A percentile compares a stretch with the other conserved stretches of the same genome.
These are phyloP conservation scores for Clarkia xantiana DNA, from an alignment of 345 rosid genomes.

Conservation along the genomic window DNA sequence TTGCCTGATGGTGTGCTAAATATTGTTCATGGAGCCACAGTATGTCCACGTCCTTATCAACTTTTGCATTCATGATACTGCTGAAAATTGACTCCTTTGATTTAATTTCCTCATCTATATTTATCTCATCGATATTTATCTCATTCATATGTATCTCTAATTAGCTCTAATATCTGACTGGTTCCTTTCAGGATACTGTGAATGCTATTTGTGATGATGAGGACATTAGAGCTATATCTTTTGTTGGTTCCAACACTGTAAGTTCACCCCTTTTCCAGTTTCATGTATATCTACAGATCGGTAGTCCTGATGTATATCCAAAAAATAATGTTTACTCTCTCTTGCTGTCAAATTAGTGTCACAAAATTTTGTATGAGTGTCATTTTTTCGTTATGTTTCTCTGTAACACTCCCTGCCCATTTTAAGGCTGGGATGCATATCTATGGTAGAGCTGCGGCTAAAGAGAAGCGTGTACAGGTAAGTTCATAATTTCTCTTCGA, in stretches of 20 bases:
- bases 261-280: slow-evolving; percentile 15
- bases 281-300: no score
- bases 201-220: slow-evolving; percentile 92
- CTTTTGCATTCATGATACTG: slow-evolving; percentile 2
- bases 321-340: background rate
- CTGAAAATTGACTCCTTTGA: background rate
- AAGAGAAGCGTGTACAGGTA: slow-evolving; percentile 95
- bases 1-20: slow-evolving; percentile 83
- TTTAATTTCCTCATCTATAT: background rate
- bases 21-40: slow-evolving; percentile 85
- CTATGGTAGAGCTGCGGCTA: slow-evolving; percentile 76
- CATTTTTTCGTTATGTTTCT: background rate
- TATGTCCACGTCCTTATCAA: slow-evolving; percentile 20
- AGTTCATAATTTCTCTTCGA: slow-evolving; percentile 7
- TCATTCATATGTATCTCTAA: background rate
- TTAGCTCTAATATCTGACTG: background rate
- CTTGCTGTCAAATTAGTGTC: no score
- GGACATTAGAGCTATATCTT: slow-evolving; percentile 68
- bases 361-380: no score
- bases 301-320: background rate
- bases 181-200: slow-evolving; percentile 53
- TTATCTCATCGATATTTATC: background rate
- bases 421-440: slow-evolving; percentile 96
- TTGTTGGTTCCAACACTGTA: slow-evolving; percentile 91
- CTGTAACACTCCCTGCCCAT: slow-evolving; percentile 5